Percentiles rank a stretch among this genome's conserved stretches.
These are phyloP conservation scores for Boletus vermiculosoides DNA, from an alignment of 768 basidiomycete genomes.

Conservation along the genomic window DNA sequence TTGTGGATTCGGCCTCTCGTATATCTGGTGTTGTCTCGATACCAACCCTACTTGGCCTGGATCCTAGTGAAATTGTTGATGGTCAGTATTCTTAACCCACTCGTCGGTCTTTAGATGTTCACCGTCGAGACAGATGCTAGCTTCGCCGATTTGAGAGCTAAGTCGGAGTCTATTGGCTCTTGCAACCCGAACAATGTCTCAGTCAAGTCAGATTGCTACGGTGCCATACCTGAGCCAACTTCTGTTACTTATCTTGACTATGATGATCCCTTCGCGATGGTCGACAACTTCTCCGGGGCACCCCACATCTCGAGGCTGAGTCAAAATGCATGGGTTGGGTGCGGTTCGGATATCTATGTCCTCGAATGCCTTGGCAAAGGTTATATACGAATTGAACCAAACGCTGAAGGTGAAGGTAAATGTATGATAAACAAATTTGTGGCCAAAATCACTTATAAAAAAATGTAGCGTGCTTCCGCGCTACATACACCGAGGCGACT, in stretches of 20 bases:
- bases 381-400: slow-evolving; percentile 58
- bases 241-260: slow-evolving; percentile 75
- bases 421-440: not conserved
- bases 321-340: slow-evolving; percentile 74
- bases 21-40: slow-evolving; percentile 71
- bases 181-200: slow-evolving; percentile 1
- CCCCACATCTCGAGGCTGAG: slow-evolving; percentile 58
- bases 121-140: slow-evolving; percentile 45
- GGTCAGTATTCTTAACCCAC: slow-evolving; percentile 38
- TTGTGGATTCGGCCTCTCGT: slow-evolving; percentile 73
- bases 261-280: slow-evolving; percentile 67
- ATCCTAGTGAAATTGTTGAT: slow-evolving; percentile 62
- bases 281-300: slow-evolving; percentile 47
- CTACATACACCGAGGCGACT: slow-evolving; percentile 53
- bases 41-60: slow-evolving; percentile 84
- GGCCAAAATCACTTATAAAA: slow-evolving; percentile 4
- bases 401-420: slow-evolving; percentile 37
- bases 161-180: slow-evolving; percentile 26
- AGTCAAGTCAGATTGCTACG: slow-evolving; percentile 21
- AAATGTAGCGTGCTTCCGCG: slow-evolving; percentile 40
- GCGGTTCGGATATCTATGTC: slow-evolving; percentile 67
- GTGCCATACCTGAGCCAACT: slow-evolving; percentile 51
- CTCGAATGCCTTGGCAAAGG: slow-evolving; percentile 75
- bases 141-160: slow-evolving; percentile 46
- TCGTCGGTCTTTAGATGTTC: not conserved